phyloP scores from a whole-genome alignment of 2,329 filamentous ascomycete genomes.

The Xylariaceae sp. region DNA sequence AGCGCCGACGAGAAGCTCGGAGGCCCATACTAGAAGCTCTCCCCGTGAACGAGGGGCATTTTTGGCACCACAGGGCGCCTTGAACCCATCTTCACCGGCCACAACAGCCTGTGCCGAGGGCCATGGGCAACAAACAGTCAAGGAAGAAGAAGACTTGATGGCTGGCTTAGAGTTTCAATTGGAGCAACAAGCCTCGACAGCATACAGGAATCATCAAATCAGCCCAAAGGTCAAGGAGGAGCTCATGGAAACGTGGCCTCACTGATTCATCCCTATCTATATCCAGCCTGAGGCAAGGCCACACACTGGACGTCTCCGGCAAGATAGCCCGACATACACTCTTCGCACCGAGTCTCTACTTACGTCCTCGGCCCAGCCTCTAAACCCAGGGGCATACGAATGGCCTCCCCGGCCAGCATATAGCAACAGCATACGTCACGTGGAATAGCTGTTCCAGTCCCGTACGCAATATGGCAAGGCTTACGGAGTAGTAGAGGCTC shows the following conservation, averaged over 20 bases:
- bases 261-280: background rate
- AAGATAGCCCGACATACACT: background rate
- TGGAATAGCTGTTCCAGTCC: too few species aligned
- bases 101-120: background rate
- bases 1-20: background rate
- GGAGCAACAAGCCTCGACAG: conserved; percentile 11
- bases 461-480: too few species aligned
- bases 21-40: background rate
- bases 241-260: too few species aligned
- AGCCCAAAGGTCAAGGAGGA: background rate
- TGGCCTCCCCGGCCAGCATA: too few species aligned
- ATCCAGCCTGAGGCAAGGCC: background rate
- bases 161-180: conserved; percentile 20
- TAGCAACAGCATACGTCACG: too few species aligned
- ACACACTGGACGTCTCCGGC: background rate
- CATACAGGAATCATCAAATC: background rate
- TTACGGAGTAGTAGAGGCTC: background rate
- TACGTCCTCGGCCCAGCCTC: too few species aligned
- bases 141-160: conserved; percentile 19
- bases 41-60: background rate
- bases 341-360: too few species aligned
- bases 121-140: background rate
- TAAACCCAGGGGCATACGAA: too few species aligned
- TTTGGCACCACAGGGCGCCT: background rate
- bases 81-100: too few species aligned